These are phyloP conservation scores for Calonectria naviculata DNA, from an alignment of 2,329 filamentous ascomycete species.

Conservation along the genomic window DNA sequence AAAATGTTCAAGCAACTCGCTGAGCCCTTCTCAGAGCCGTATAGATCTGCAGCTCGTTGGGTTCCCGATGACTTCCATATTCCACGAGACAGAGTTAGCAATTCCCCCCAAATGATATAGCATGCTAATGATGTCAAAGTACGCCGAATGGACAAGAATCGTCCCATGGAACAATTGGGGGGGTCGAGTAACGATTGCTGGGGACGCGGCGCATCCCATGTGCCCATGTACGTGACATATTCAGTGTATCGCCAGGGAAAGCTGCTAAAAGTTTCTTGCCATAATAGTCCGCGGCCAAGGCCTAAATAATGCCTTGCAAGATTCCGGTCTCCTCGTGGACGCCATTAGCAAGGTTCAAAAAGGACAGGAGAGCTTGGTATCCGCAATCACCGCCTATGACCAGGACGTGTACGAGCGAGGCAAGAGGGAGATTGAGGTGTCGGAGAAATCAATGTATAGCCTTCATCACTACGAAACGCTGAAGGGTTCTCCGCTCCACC, in stretches of 20 bases:
- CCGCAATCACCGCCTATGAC: background rate
- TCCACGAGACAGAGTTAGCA: background rate
- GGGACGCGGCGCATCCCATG: background rate
- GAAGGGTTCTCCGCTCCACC: background rate
- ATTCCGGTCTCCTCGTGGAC: background rate
- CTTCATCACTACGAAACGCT: background rate
- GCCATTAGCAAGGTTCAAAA: background rate
- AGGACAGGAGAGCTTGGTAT: background rate
- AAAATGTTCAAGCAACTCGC: background rate
- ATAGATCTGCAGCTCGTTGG: background rate
- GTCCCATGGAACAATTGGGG: constrained; percentile 1
- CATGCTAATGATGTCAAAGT: background rate
- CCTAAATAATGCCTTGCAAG: background rate
- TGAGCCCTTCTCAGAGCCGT: background rate
- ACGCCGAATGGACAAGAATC: background rate
- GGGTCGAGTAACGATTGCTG: background rate
- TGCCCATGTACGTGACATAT: background rate
- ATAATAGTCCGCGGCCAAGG: background rate
- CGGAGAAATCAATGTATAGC: background rate
- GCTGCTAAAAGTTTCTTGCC: background rate
- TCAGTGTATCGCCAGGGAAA: too few species aligned
- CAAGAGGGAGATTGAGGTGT: background rate
- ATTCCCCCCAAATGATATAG: background rate
- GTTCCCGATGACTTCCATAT: background rate
- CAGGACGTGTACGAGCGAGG: background rate